Conservation (phyloP, 164 flowering plant genomes). For the Kingdonia uniflora region DNA sequence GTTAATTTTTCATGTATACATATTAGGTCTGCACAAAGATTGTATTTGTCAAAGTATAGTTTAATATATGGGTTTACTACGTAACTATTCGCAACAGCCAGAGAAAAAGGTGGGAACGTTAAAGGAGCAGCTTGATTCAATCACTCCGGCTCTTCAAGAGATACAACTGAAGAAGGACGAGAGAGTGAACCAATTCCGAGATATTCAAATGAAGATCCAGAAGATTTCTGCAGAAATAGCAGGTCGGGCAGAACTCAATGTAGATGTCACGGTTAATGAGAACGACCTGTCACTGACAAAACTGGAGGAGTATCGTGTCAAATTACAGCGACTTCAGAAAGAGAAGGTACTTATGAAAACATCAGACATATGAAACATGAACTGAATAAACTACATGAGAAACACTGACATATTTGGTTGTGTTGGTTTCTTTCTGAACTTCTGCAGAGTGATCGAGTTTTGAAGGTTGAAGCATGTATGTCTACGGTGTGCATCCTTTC, state of each 20-base stretch:
- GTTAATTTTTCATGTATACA: too few relatives aligned
- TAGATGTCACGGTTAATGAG: slow-evolving; percentile 37
- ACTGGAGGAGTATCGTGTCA: slow-evolving; percentile 68
- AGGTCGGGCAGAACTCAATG: slow-evolving; percentile 40
- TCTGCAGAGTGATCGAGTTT: slow-evolving; percentile 58
- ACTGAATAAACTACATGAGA: neutral
- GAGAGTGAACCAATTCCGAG: slow-evolving; percentile 59
- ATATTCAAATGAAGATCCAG: slow-evolving; percentile 62
- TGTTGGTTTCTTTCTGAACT: neutral
- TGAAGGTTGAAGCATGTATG: slow-evolving; percentile 50
- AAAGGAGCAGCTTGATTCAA: slow-evolving; percentile 75
- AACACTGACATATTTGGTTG: slow-evolving; percentile 1
- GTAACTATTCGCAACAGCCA: slow-evolving; percentile 38
- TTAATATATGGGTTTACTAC: neutral
- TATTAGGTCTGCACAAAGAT: too few relatives aligned
- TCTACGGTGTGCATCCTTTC: slow-evolving; percentile 34
- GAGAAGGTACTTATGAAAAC: slow-evolving; percentile 53
- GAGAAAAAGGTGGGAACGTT: slow-evolving; percentile 71
- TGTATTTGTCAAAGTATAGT: neutral
- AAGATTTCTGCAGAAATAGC: slow-evolving; percentile 74
- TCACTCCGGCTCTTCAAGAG: slow-evolving; percentile 70
- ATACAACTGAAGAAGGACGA: slow-evolving; percentile 75
- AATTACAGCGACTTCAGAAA: slow-evolving; percentile 62
- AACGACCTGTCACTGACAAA: slow-evolving; percentile 76
- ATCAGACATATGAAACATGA: neutral